These are phyloP conservation scores for Euphorbia pulcherrima DNA, from an alignment of 345 rosid genomes.

Conservation along the genomic window DNA sequence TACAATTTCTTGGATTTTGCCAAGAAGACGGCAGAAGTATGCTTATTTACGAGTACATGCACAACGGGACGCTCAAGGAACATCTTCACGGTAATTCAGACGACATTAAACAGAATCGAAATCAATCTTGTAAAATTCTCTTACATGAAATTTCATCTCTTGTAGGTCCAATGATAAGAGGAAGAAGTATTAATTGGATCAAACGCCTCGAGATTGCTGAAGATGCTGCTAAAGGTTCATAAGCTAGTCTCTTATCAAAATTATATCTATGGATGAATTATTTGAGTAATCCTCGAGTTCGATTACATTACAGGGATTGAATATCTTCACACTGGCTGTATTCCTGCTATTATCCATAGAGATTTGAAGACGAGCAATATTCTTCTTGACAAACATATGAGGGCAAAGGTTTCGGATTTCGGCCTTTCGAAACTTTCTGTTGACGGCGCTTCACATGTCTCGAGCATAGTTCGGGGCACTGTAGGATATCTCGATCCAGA, in stretches of 20 bases:
- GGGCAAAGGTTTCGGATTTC: constrained; percentile 95
- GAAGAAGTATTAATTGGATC: constrained; percentile 71
- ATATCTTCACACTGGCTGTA: constrained; percentile 96
- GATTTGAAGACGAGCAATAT: constrained; percentile 96
- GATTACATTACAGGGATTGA: constrained; percentile 63
- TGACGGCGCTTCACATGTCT: constrained; percentile 92
- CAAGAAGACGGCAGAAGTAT: constrained; percentile 85
- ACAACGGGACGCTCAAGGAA: constrained; percentile 95
- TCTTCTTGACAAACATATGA: constrained; percentile 77
- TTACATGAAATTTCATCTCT: constrained; percentile 9
- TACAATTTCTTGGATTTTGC: constrained; percentile 95
- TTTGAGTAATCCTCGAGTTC: constrained; percentile 13
- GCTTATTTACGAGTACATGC: constrained; percentile 97
- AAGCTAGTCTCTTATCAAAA: neutral
- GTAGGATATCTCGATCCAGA: constrained; percentile 99
- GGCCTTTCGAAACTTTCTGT: constrained; percentile 86
- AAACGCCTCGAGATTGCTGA: constrained; percentile 95
- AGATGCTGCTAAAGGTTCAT: constrained; percentile 86
- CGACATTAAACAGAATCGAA: neutral
- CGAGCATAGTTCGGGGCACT: constrained; percentile 97
- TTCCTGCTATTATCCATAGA: constrained; percentile 90
- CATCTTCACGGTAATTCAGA: constrained; percentile 74
- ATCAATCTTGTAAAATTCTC: constrained; percentile 14
- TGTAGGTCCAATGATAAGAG: constrained; percentile 56
- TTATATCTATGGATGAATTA: neutral